Evolutionary conservation across 352 stramenopile species (phyloP).

Genomic region (Elongisporangium prolatum): DNA sequence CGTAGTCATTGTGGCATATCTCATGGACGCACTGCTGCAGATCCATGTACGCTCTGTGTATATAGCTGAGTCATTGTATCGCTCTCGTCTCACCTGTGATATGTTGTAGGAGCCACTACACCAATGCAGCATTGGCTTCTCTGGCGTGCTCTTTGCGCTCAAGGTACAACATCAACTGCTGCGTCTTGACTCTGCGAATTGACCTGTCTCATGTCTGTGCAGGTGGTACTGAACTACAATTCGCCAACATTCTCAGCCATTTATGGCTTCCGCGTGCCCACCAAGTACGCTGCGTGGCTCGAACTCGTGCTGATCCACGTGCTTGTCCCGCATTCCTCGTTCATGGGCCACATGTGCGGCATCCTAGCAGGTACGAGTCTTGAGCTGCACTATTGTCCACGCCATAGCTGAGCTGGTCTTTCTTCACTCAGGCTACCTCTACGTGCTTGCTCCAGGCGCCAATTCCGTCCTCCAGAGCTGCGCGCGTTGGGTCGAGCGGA

Average conservation of each 20-base stretch:
- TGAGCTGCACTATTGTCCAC: neutral
- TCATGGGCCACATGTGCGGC: constrained; percentile 84
- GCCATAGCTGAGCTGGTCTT: no score
- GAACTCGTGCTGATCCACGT: constrained; percentile 84
- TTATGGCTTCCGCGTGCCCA: constrained; percentile 72
- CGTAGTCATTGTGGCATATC: constrained; percentile 36
- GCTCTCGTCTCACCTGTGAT: neutral
- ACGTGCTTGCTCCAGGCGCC: neutral
- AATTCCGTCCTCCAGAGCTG: neutral
- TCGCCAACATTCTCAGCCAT: constrained; percentile 58
- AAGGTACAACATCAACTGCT: constrained; percentile 37
- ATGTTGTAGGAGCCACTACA: constrained; percentile 21
- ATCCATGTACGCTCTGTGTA: constrained; percentile 9
- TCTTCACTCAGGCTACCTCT: neutral
- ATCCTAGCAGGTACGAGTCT: constrained; percentile 67
- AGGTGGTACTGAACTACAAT: constrained; percentile 80
- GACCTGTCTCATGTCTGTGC: constrained; percentile 17
- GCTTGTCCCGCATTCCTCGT: constrained; percentile 73
- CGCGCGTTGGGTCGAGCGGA: neutral
- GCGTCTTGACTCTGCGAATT: constrained; percentile 14
- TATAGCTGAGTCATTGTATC: constrained; percentile 6
- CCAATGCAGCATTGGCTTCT: constrained; percentile 79
- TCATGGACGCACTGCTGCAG: constrained; percentile 23
- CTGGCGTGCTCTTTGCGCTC: constrained; percentile 68
- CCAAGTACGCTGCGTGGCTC: constrained; percentile 86